Evolutionary conservation across 371 early-diverging fungal species (phyloP), one percentile per base, ranked within the genome.

Genomic region (Circinella minor): DNA sequence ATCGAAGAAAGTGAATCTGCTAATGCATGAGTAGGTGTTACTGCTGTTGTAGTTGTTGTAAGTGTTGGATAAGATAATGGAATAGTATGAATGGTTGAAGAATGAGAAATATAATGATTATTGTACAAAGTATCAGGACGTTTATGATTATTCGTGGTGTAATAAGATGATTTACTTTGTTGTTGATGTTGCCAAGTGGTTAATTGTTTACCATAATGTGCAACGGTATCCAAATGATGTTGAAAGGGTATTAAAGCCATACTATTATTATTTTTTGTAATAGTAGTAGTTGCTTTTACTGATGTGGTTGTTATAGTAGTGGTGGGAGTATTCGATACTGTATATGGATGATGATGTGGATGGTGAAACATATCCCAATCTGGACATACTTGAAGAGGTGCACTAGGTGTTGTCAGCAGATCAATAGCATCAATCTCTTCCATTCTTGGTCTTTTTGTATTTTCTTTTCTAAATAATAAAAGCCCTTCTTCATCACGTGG

Each of bases 131-230:
- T 43, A 46, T 63, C 63, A 4, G 63, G 5, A 60, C 18, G 38
- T 61, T 70, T 39, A 14, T 34, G 3, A 47, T 55, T 7, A 10
- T 10, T 36, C 47, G 36, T 46, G 38, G 20, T 38, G 27, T 20
- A 48, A 36, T 62, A 20, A 20, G 36, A 37, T 3, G 47, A 27
- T 36, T 64, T 20, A 20, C 4, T 17, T 63, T 55, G 34, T 49
- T 17, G 48, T 15, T 64, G 61, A 27, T 11, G 46, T 63, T 43
- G 43, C 73, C 73, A 72, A 15, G 65, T 64, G 34, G 63, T 59
- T 14, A 72, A 47, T 14, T 70, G 66, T 51, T 68, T 68, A 4
- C 69, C 73, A 36, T 72, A 68, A 46, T 68, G 73, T 10, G 47
- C 48, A 13, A 68, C 66, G 11, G 27, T 61, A 55, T 72, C 69